Evolutionary conservation across 1,139 yeast genomes (phyloP), one percentile per base, ranked within the genome.

Genomic region (Kurtzmaniella quercitrusa): DNA sequence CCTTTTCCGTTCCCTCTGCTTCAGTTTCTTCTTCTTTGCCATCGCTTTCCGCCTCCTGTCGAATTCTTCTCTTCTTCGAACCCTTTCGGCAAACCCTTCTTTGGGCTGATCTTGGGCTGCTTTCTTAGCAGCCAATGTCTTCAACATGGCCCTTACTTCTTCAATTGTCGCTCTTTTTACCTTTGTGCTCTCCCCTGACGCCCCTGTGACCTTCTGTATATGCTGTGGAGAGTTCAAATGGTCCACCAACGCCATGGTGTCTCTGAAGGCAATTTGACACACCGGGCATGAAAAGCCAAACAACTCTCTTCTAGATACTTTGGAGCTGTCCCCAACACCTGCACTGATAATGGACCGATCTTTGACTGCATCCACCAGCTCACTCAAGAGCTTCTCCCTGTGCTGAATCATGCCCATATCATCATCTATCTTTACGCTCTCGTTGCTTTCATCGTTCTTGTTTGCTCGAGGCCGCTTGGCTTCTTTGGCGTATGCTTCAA

Each of bases 221-320:
- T 84, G 93, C 41, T 73, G 79, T 5, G 81, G 82, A 31, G 90
- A 81, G 56, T 88, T 89, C 55, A 89, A 68, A 64, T 91, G 98
- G 57, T 90, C 95, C 5, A 89, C 73, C 58, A 82, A 82, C 47
- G 89, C 85, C 54, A 89, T 66, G 45, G 85, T 85, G 60, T 91
- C 97, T 56, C 88, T 79, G 63, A 79, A 90, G 1, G 95, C 84
- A 50, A 86, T 62, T 52, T 84, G 79, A 60, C 98, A 91, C 2
- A 80, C 66, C 15, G 85, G 87, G 62, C 98, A 91, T 54, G 80
- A 77, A 60, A 90, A 90, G 2, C 96, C 96, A 51, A 85, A 85
- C 51, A 81, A 75, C 39, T 89, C 89, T 41, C 80, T 73, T 34
- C 65, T 68, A 1, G 31, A 25, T n/a, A 36, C 38, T 16, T 33